Evolutionary conservation across 176 grass and related monocot species (phyloP), one percentile per base, ranked within the genome.

Genomic region (Stipa capillata): DNA sequence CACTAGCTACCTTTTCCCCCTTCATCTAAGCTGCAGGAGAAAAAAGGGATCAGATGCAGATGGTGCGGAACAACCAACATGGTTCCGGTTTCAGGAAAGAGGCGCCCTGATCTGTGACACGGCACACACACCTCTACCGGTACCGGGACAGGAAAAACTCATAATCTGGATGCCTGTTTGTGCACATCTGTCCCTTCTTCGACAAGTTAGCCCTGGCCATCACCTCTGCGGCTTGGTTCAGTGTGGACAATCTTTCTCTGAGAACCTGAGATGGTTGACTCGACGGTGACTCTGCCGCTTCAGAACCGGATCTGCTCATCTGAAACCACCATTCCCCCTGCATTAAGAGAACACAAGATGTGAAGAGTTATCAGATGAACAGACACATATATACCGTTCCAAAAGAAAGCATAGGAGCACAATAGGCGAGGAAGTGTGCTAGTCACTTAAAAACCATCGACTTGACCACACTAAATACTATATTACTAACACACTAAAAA

Each of bases 271-370:
- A 66, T 2, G 54, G 28, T 33, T 79, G 40, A 3, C 20, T 29
- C 1, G 0, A 3, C 17, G 9, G 5, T 9, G 16, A 18, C 15
- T 55, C 24, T 1, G 20, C 32, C 1, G 18, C 63, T 37, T 86
- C 62, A 2, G 53, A 69, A 64, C 41, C 9, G 0, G 5, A 34
- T 54, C 63, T 79, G 42, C 66, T 85, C 32, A 53, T 51, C 37
- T 87, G 72, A 63, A 88, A 94, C 95, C 95, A 97, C 39, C 80
- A 80, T 52, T 97, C 94, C 21, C 82, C 89, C 95, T 97, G 87
- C 69, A 78, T 63, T 50, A 63, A 16, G 23, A 47, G 28, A 42
- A 49, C 28, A 72, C 5, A n/a, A 52, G 27, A 65, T 2, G 43
- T 14, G 41, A 33, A 64, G 44, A 41, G 23, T 56, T 31, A 17